Percentiles rank a stretch among this genome's conserved stretches.
phyloP scores from a whole-genome alignment of 352 stramenopile species.

The Phytophthora multivora region DNA sequence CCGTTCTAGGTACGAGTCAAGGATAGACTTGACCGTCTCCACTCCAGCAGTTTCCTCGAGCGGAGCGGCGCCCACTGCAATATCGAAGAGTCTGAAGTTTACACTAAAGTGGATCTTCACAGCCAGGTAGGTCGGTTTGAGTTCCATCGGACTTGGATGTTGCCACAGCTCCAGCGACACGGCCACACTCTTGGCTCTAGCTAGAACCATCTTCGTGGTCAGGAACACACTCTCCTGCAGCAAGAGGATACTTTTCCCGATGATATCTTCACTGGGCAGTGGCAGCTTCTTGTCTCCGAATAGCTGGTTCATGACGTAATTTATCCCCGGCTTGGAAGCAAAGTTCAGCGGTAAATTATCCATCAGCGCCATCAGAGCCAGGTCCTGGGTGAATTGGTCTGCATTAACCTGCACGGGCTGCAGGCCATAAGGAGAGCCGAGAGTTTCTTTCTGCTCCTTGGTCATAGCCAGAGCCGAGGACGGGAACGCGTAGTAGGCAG shows the following conservation, averaged over 20 bases:
- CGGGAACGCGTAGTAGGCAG: constrained; percentile 28
- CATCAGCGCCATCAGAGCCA: constrained; percentile 72
- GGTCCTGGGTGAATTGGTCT: constrained; percentile 75
- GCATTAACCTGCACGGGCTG: constrained; percentile 42
- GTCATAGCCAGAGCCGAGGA: constrained; percentile 19
- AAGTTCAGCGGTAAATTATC: constrained; percentile 79
- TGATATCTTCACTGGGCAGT: constrained; percentile 57
- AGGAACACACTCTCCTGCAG: constrained; percentile 75
- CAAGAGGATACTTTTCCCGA: constrained; percentile 68
- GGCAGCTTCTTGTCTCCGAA: constrained; percentile 70
- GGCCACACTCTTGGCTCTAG: constrained; percentile 56
- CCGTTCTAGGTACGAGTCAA: constrained; percentile 68
- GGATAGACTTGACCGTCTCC: constrained; percentile 46
- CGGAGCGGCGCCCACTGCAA: constrained; percentile 59
- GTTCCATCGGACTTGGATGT: constrained; percentile 37
- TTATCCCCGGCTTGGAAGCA: constrained; percentile 59
- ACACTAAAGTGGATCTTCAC: constrained; percentile 81
- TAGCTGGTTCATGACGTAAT: constrained; percentile 71
- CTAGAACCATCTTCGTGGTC: constrained; percentile 70
- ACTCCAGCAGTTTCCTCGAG: constrained; percentile 46
- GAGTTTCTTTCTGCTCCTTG: constrained; percentile 54
- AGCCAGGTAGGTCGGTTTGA: constrained; percentile 54
- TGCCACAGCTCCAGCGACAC: constrained; percentile 77
- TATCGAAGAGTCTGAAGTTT: constrained; percentile 71
- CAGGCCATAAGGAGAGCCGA: constrained; percentile 23